Conservation (phyloP, 2,329 filamentous ascomycete genomes). For the Fusarium buharicum region DNA sequence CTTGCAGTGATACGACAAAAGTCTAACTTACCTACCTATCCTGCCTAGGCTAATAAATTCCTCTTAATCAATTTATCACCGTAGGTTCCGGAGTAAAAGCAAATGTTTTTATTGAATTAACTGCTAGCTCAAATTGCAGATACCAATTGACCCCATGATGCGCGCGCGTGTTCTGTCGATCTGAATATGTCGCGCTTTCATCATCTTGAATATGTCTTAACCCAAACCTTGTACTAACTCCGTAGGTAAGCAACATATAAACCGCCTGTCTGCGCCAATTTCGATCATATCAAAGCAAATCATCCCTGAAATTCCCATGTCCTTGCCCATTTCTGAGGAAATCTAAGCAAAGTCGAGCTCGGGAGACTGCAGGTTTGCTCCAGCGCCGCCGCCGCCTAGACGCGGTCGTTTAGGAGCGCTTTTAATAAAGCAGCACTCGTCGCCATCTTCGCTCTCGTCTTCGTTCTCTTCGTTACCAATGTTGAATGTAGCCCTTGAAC, state of each 20-base stretch:
- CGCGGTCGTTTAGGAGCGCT: constrained; percentile 3
- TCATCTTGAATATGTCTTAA: not conserved
- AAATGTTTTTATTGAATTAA: not conserved
- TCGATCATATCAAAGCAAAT: constrained; percentile 8
- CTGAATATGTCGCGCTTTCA: not conserved
- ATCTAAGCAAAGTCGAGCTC: not conserved
- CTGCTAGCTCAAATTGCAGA: not conserved
- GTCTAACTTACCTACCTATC: no score
- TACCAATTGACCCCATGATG: not conserved
- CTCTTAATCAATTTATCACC: no score
- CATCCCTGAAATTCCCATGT: not conserved
- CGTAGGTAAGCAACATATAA: not conserved
- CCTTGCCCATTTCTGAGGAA: not conserved
- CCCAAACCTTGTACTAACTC: not conserved
- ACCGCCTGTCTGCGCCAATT: not conserved
- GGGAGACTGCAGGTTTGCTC: not conserved
- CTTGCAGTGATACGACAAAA: no score
- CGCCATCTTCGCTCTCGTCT: not conserved
- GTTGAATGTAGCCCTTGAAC: not conserved
- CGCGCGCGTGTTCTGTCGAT: constrained; percentile 6
- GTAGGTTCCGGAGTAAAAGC: not conserved
- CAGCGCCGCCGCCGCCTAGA: not conserved
- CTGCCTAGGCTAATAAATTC: no score
- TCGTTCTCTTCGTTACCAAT: not conserved
- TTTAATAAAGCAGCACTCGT: not conserved